These are phyloP conservation scores for Coffea eugenioides DNA, from an alignment of 257 asterid species.

Conservation along the genomic window DNA sequence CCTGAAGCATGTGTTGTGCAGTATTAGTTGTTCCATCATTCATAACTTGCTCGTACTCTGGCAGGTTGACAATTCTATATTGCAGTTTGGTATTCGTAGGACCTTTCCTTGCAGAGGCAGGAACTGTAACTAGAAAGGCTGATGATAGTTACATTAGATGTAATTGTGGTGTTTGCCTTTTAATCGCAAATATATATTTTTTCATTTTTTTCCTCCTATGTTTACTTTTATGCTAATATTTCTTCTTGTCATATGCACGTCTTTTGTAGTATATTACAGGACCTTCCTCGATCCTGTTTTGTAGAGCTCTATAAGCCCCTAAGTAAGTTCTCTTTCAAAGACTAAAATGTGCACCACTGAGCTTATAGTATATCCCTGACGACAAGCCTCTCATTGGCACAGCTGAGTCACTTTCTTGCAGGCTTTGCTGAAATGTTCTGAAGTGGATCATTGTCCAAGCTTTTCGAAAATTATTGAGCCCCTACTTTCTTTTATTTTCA, in stretches of 20 bases:
- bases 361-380: neutral
- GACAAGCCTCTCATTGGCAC: neutral
- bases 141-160: conserved; percentile 3
- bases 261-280: neutral
- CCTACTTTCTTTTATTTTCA: no score
- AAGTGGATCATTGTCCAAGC: no score
- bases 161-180: neutral
- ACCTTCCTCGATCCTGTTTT: neutral
- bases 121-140: conserved; percentile 17
- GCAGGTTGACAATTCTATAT: conserved; percentile 15
- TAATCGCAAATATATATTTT: neutral
- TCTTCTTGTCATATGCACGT: neutral
- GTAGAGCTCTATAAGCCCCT: no score
- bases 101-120: neutral
- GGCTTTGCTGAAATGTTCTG: no score
- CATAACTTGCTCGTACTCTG: conserved; percentile 21
- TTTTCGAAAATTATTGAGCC: no score
- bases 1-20: conserved; percentile 25
- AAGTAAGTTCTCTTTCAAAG: neutral
- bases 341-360: neutral
- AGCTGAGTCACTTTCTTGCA: no score
- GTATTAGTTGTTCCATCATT: conserved; percentile 17
- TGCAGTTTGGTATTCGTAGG: conserved; percentile 12
- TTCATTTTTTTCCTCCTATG: neutral
- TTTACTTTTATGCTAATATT: neutral